A percentile compares a stretch with the other conserved stretches of the same genome.
Conservation (phyloP, 371 early-diverging fungal species). For the Homolaphlyctis polyrhiza region DNA sequence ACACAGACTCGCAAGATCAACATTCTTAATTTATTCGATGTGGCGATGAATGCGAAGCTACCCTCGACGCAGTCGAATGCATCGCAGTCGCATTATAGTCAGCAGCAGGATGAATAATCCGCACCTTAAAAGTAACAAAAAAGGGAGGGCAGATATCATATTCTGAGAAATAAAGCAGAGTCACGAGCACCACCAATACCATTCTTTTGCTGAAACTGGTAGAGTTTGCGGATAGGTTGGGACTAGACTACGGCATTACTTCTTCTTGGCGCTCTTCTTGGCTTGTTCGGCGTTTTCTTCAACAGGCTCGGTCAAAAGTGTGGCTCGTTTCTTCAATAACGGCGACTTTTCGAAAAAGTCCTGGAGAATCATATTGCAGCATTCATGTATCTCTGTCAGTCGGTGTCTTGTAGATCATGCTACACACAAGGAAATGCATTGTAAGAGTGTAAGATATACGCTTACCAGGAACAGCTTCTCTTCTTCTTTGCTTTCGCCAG, state of each 20-base stretch:
- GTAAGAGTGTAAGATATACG: no score
- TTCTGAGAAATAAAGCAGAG: not conserved
- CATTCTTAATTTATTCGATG: slow-evolving; percentile 45
- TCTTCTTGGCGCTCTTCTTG: slow-evolving; percentile 22
- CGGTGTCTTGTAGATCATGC: no score
- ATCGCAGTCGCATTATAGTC: no score
- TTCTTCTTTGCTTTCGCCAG: slow-evolving; percentile 35
- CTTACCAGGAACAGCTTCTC: slow-evolving; percentile 32
- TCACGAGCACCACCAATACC: not conserved
- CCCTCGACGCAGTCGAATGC: not conserved
- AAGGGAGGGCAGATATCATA: no score
- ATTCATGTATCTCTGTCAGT: no score
- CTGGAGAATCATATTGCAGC: slow-evolving; percentile 12
- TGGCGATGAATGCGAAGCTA: slow-evolving; percentile 21
- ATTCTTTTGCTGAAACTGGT: not conserved
- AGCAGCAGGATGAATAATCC: no score
- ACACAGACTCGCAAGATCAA: slow-evolving; percentile 16
- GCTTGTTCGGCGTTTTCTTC: slow-evolving; percentile 20
- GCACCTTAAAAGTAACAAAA: no score
- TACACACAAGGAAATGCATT: no score
- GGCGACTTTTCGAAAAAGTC: slow-evolving; percentile 44
- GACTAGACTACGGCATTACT: slow-evolving; percentile 7
- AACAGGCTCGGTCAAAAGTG: slow-evolving; percentile 31
- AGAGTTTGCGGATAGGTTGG: no score
- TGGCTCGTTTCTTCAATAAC: slow-evolving; percentile 35